phyloP scores from a whole-genome alignment of 768 basidiomycete genomes.

The Boletus insuetus region DNA sequence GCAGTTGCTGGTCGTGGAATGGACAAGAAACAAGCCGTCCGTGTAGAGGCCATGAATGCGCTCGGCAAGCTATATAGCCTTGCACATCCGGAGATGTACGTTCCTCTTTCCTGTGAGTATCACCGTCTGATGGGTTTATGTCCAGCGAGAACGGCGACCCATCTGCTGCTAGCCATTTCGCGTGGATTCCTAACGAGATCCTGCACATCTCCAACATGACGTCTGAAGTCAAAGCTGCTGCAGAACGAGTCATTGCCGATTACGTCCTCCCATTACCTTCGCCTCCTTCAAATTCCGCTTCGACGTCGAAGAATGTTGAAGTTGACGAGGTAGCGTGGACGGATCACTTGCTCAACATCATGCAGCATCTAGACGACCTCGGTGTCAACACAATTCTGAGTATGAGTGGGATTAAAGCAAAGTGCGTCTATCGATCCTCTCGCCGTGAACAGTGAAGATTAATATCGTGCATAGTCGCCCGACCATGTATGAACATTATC shows the following conservation, averaged over 20 bases:
- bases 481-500: constrained; percentile 62
- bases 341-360: constrained; percentile 71
- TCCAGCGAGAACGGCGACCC: constrained; percentile 76
- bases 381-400: constrained; percentile 54
- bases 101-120: not conserved
- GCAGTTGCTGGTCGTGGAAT: constrained; percentile 66
- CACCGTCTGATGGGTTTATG: not conserved
- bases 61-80: constrained; percentile 76
- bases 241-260: constrained; percentile 69
- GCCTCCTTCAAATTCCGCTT: constrained; percentile 34
- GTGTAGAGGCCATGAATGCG: constrained; percentile 71
- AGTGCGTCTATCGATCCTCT: constrained; percentile 38
- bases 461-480: constrained; percentile 54
- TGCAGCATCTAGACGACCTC: constrained; percentile 64
- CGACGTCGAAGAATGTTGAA: constrained; percentile 47
- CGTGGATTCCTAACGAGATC: constrained; percentile 87
- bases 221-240: constrained; percentile 57
- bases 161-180: constrained; percentile 73
- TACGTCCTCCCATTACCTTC: constrained; percentile 79
- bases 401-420: constrained; percentile 60
- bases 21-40: constrained; percentile 80
- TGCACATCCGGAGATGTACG: constrained; percentile 90
- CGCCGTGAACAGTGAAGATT: not conserved
- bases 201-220: constrained; percentile 53
- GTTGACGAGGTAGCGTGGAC: constrained; percentile 85